A percentile compares a stretch with the other conserved stretches of the same genome.
Conservation (phyloP, 257 asterid species). For the Gentiana macrophylla region DNA sequence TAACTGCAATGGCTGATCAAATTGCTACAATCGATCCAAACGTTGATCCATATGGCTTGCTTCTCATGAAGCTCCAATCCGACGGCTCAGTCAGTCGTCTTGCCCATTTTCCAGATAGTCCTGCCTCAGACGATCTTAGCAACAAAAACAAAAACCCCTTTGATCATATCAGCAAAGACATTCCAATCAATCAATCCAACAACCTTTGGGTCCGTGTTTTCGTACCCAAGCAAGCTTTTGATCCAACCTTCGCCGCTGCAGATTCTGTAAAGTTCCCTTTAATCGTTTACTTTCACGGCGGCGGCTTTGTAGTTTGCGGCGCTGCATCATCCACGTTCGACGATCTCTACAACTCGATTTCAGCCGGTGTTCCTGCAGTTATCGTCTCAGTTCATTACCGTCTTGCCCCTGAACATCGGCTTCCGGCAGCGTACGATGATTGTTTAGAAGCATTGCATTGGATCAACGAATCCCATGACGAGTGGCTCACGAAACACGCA, state of each 20-base stretch:
- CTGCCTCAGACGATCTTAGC: not conserved
- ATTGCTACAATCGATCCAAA: not conserved
- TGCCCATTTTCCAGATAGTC: not conserved
- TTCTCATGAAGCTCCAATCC: not conserved
- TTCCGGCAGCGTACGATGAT: slow-evolving; percentile 27
- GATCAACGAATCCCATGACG: slow-evolving; percentile 6
- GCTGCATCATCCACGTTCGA: not conserved
- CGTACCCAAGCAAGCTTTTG: slow-evolving; percentile 1
- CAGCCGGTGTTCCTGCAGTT: not conserved
- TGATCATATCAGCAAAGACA: slow-evolving; percentile 4
- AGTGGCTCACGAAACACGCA: not conserved
- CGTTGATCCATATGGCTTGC: not conserved
- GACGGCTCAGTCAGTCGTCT: slow-evolving; percentile 1
- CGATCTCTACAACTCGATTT: not conserved
- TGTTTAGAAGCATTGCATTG: slow-evolving; percentile 14
- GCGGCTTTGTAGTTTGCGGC: not conserved
- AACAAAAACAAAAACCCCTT: not conserved
- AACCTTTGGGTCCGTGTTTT: slow-evolving; percentile 2
- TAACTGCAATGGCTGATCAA: not conserved
- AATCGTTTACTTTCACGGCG: slow-evolving; percentile 2
- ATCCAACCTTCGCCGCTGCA: not conserved
- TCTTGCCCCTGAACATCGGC: slow-evolving; percentile 10
- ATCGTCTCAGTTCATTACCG: not conserved
- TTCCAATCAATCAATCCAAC: slow-evolving; percentile 1
- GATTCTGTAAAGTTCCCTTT: not conserved